phyloP scores from a whole-genome alignment of 306 rosid genomes.

The Quercus mongolica region DNA sequence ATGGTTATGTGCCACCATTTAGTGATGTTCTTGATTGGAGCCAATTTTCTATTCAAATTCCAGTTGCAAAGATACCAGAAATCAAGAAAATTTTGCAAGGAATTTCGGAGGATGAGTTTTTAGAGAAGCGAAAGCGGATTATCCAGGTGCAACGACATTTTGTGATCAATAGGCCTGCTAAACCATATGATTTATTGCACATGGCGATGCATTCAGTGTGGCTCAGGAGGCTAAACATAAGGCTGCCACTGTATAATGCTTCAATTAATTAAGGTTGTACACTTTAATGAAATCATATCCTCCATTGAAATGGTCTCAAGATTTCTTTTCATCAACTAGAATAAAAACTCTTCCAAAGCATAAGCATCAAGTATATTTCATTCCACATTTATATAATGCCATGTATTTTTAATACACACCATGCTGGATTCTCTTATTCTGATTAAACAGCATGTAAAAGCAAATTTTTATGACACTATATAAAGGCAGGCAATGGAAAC shows the following conservation, averaged over 20 bases:
- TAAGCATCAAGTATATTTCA: too few relatives aligned
- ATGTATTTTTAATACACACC: too few relatives aligned
- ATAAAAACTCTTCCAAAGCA: too few relatives aligned
- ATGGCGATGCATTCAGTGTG: conserved; percentile 55
- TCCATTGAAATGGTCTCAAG: too few relatives aligned
- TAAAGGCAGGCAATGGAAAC: too few relatives aligned
- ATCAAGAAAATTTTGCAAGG: conserved; percentile 31
- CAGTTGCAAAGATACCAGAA: conserved; percentile 25
- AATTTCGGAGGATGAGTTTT: conserved; percentile 29
- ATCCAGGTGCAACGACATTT: conserved; percentile 41
- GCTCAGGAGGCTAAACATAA: conserved; percentile 52
- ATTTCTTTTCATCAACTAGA: too few relatives aligned
- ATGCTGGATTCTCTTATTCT: too few relatives aligned
- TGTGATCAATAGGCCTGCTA: conserved; percentile 39
- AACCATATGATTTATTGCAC: conserved; percentile 37
- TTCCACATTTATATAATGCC: too few relatives aligned
- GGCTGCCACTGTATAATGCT: not conserved
- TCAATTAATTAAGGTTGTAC: not conserved
- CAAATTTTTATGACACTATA: too few relatives aligned
- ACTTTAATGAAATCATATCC: not conserved
- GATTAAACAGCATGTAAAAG: too few relatives aligned
- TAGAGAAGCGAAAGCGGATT: conserved; percentile 29
- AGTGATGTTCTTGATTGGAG: conserved; percentile 52
- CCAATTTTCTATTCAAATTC: conserved; percentile 36
- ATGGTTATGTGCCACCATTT: conserved; percentile 38